Conservation (phyloP, 495 filamentous ascomycete genomes). For the Melanomma pulvis-pyrius region DNA sequence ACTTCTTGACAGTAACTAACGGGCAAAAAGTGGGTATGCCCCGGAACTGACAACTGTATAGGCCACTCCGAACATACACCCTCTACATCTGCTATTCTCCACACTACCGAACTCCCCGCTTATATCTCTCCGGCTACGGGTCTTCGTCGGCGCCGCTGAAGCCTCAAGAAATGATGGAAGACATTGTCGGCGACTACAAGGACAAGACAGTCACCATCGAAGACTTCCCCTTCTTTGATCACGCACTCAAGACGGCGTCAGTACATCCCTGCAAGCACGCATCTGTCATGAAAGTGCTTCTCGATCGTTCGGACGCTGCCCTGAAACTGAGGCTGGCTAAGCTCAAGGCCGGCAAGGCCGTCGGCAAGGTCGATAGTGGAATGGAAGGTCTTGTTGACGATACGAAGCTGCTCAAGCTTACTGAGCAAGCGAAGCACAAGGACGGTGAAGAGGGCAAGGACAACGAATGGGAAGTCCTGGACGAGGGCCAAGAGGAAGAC, state of each 20-base stretch:
- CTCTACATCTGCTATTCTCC: conserved; percentile 97
- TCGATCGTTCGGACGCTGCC: conserved; percentile 92
- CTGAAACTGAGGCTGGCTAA: conserved; percentile 86
- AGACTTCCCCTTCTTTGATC: conserved; percentile 89
- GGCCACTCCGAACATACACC: conserved; percentile 86
- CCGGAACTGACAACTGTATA: conserved; percentile 44
- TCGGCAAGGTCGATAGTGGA: conserved; percentile 60
- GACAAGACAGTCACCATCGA: conserved; percentile 99
- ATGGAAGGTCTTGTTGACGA: conserved; percentile 69
- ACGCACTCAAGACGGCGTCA: conserved; percentile 86
- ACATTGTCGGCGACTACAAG: conserved; percentile 98
- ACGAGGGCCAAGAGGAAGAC: conserved; percentile 66
- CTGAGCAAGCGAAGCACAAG: conserved; percentile 47
- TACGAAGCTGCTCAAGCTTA: conserved; percentile 50
- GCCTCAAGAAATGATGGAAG: conserved; percentile 95
- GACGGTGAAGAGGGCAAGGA: conserved; percentile 53
- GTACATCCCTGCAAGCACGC: conserved; percentile 95
- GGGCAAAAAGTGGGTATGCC: background rate
- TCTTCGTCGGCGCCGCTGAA: conserved; percentile 81
- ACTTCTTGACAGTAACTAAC: background rate
- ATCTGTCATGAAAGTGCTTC: conserved; percentile 94
- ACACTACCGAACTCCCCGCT: conserved; percentile 93
- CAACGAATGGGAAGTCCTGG: conserved; percentile 85
- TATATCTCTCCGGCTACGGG: conserved; percentile 91
- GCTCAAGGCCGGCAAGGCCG: conserved; percentile 60